These are phyloP conservation scores for Aspergillus sergii DNA, from an alignment of 2,329 filamentous ascomycete genomes.

Conservation along the genomic window DNA sequence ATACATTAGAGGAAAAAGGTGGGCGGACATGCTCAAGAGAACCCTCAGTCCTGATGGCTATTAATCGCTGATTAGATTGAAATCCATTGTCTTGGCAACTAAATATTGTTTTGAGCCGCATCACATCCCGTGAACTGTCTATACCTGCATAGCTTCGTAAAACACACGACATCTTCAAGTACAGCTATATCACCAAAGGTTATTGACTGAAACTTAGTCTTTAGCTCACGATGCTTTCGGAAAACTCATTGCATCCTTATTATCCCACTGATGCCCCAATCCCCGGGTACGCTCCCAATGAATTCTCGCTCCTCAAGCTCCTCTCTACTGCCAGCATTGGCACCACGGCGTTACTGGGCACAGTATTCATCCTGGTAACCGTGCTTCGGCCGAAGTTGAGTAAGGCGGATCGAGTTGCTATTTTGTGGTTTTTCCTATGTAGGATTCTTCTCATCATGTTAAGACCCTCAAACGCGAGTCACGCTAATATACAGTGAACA, in stretches of 20 bases:
- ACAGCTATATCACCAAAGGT: neutral
- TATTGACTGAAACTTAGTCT: neutral
- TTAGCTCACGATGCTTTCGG: conserved; percentile 9
- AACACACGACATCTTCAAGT: neutral
- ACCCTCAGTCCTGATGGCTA: neutral
- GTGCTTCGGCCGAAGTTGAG: conserved; percentile 56
- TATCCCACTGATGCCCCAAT: conserved; percentile 68
- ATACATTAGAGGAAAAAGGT: neutral
- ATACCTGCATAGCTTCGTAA: neutral
- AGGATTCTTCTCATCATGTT: conserved; percentile 23
- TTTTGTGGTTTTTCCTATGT: conserved; percentile 78
- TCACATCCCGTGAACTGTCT: neutral
- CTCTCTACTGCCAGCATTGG: conserved; percentile 62
- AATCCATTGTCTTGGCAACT: neutral
- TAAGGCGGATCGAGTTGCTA: conserved; percentile 58
- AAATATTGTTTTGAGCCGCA: neutral
- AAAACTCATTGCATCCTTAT: conserved; percentile 61
- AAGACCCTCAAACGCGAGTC: neutral
- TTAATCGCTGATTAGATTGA: neutral
- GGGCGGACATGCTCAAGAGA: neutral
- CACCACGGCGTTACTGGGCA: conserved; percentile 59
- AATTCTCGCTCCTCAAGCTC: conserved; percentile 60
- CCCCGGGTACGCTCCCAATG: conserved; percentile 67
- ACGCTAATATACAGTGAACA: neutral
- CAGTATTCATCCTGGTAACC: conserved; percentile 59